Percentiles rank a stretch among this genome's conserved stretches.
Conservation (phyloP, 768 basidiomycete genomes). For the Lentinula detonsa region DNA sequence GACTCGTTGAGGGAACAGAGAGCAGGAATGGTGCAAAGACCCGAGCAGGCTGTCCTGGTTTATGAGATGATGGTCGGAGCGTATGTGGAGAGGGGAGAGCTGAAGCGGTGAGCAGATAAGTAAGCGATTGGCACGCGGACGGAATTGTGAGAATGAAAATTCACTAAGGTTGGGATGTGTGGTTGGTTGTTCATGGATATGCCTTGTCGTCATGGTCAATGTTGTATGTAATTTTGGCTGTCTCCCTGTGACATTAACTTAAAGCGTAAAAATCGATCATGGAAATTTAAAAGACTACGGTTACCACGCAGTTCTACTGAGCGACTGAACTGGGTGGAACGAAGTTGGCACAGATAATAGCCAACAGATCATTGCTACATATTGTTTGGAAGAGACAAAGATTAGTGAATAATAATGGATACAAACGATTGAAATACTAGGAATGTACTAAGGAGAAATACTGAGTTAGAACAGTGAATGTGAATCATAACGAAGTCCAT, state of each 20-base stretch:
- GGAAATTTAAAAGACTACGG: too few species aligned
- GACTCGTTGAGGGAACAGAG: slow-evolving; percentile 78
- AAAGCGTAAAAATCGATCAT: too few species aligned
- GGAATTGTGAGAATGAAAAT: too few species aligned
- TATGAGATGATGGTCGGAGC: slow-evolving; percentile 46
- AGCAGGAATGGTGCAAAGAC: slow-evolving; percentile 74
- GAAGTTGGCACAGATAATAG: neutral
- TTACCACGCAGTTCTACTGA: too few species aligned
- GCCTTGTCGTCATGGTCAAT: too few species aligned
- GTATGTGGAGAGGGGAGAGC: neutral
- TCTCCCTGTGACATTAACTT: too few species aligned
- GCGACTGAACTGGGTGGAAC: neutral
- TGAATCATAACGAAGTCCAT: neutral
- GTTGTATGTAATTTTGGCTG: too few species aligned
- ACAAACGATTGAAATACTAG: neutral
- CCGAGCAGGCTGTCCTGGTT: slow-evolving; percentile 58
- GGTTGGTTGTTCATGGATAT: too few species aligned
- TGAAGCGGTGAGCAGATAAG: neutral
- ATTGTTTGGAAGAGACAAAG: neutral
- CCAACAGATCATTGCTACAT: neutral
- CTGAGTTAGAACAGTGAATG: neutral
- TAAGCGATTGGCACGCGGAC: neutral
- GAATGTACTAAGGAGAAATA: neutral
- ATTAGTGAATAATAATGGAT: neutral
- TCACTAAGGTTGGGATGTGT: too few species aligned